phyloP scores from a whole-genome alignment of 129 eudicot species.

The Artemisia tridentata region DNA sequence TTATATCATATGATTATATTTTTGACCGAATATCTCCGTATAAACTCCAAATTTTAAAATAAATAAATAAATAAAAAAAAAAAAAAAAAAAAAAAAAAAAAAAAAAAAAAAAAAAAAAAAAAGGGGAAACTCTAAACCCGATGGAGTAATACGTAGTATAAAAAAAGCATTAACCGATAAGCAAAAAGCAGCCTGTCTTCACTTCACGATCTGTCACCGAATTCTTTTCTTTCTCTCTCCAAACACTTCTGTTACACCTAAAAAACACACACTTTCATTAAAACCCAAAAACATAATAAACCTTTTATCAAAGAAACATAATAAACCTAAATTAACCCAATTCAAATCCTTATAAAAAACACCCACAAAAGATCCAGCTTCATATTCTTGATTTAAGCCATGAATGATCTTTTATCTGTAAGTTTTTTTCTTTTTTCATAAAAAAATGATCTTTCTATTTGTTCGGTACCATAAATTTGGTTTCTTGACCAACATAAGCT shows the following conservation, averaged over 20 bases:
- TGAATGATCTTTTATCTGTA: slow-evolving; percentile 83
- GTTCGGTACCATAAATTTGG: neutral
- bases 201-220: slow-evolving; percentile 34
- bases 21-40: too few relatives aligned
- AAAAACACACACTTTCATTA: slow-evolving; percentile 17
- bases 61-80: neutral
- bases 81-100: neutral
- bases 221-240: slow-evolving; percentile 23
- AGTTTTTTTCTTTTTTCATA: slow-evolving; percentile 7
- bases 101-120: neutral
- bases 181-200: slow-evolving; percentile 30
- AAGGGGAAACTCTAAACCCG: neutral
- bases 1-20: too few relatives aligned
- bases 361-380: slow-evolving; percentile 29
- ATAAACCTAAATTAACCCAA: slow-evolving; percentile 21
- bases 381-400: slow-evolving; percentile 19
- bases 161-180: slow-evolving; percentile 12
- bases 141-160: too few relatives aligned
- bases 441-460: neutral
- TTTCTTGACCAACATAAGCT: slow-evolving; percentile 15
- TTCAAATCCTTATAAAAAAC: slow-evolving; percentile 12
- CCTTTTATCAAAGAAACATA: neutral
- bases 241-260: slow-evolving; percentile 9
- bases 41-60: too few relatives aligned
- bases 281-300: neutral